Percentiles rank a stretch among this genome's conserved stretches.
Evolutionary conservation across 129 eudicot genomes (phyloP).

Genomic region (Centaurea solstitialis): DNA sequence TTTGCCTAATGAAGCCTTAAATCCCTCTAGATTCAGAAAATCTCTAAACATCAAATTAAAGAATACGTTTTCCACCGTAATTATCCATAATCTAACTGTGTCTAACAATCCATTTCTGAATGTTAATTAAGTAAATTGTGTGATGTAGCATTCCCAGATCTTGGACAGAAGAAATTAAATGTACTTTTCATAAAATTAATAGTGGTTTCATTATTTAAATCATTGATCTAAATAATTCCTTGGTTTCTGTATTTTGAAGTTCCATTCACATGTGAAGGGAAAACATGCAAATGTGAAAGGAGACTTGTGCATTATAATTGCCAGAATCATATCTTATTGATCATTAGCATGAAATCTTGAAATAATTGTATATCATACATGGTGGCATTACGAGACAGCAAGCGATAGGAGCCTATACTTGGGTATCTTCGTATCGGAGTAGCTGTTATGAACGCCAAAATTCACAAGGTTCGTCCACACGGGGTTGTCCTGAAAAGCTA

Average conservation of each 20-base stretch:
- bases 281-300: neutral
- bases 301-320: neutral
- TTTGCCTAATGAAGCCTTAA: neutral
- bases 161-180: neutral
- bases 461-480: neutral
- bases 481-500: neutral
- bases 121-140: neutral
- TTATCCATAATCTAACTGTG: neutral
- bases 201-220: neutral
- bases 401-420: neutral
- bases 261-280: neutral
- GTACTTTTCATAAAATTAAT: neutral
- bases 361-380: neutral
- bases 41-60: neutral
- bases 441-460: neutral
- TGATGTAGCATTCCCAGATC: neutral
- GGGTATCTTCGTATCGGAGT: neutral
- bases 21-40: neutral
- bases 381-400: neutral
- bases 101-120: neutral
- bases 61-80: neutral
- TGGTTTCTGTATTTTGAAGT: neutral
- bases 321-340: neutral
- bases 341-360: neutral
- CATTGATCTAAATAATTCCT: neutral